A percentile compares a stretch with the other conserved stretches of the same genome.
Conservation (phyloP, 129 eudicot species). For the Calendula officinalis region DNA sequence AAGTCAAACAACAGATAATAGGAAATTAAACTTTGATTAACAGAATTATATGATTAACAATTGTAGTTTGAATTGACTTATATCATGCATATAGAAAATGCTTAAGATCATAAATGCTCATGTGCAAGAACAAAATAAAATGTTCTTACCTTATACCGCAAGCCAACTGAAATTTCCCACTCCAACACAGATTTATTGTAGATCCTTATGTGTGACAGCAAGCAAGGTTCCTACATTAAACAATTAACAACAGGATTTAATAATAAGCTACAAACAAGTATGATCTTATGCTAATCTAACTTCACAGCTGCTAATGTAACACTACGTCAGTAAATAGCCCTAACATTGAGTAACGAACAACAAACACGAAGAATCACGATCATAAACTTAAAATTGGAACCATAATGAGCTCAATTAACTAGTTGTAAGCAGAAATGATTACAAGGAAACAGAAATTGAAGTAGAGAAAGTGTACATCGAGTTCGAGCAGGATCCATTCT, state of each 20-base stretch:
- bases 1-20: slow-evolving; percentile 16
- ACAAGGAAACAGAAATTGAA: background rate
- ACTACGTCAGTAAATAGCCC: background rate
- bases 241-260: slow-evolving; percentile 3
- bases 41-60: background rate
- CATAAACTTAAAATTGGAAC: background rate
- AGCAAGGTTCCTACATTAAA: slow-evolving; percentile 77
- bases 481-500: slow-evolving; percentile 91
- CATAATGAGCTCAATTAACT: background rate
- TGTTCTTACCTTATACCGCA: slow-evolving; percentile 77
- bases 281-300: background rate
- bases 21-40: background rate
- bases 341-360: slow-evolving; percentile 1
- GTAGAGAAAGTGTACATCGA: slow-evolving; percentile 46
- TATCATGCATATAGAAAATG: background rate
- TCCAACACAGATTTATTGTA: slow-evolving; percentile 93
- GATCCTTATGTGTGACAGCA: slow-evolving; percentile 86
- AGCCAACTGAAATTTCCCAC: slow-evolving; percentile 95
- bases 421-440: background rate
- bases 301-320: background rate
- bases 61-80: background rate
- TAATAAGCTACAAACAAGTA: background rate
- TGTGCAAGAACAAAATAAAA: background rate
- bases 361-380: background rate
- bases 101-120: slow-evolving; percentile 4